Conservation (phyloP, 805 yeast genomes). For the Pichia exigua region DNA sequence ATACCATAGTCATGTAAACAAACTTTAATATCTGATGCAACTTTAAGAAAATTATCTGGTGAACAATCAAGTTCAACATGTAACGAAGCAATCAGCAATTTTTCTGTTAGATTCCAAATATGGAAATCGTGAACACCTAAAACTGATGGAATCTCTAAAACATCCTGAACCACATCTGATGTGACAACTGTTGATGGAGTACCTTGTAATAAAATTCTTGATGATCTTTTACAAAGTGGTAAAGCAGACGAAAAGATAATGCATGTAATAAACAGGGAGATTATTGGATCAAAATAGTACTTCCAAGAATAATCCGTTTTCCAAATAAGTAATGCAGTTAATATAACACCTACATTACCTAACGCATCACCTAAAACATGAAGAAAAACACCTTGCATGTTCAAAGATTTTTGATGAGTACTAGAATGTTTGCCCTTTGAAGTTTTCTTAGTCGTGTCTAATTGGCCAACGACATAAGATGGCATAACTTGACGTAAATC, state of each 20-base stretch:
- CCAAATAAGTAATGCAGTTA: constrained; percentile 89
- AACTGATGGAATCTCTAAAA: constrained; percentile 62
- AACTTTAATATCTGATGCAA: constrained; percentile 68
- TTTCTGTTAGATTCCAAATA: constrained; percentile 92
- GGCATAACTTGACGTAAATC: constrained; percentile 25
- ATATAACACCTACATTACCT: constrained; percentile 90
- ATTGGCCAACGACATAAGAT: constrained; percentile 19
- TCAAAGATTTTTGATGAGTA: constrained; percentile 51
- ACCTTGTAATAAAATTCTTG: constrained; percentile 85
- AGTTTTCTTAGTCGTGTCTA: constrained; percentile 14
- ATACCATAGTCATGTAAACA: constrained; percentile 79
- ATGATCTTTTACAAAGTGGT: constrained; percentile 80
- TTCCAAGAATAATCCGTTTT: constrained; percentile 85
- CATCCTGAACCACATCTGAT: constrained; percentile 61
- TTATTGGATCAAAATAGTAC: constrained; percentile 76
- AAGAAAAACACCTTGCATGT: constrained; percentile 94
- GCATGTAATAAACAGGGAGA: constrained; percentile 76
- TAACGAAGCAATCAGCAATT: constrained; percentile 75
- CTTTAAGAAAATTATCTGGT: constrained; percentile 59
- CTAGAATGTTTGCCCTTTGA: constrained; percentile 6
- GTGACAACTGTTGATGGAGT: constrained; percentile 82
- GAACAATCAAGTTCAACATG: constrained; percentile 68
- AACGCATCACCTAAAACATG: constrained; percentile 96
- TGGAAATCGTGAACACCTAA: constrained; percentile 90
- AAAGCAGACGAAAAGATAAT: constrained; percentile 88